Evolutionary conservation across 345 rosid species (phyloP).

Genomic region (Camelina sativa): DNA sequence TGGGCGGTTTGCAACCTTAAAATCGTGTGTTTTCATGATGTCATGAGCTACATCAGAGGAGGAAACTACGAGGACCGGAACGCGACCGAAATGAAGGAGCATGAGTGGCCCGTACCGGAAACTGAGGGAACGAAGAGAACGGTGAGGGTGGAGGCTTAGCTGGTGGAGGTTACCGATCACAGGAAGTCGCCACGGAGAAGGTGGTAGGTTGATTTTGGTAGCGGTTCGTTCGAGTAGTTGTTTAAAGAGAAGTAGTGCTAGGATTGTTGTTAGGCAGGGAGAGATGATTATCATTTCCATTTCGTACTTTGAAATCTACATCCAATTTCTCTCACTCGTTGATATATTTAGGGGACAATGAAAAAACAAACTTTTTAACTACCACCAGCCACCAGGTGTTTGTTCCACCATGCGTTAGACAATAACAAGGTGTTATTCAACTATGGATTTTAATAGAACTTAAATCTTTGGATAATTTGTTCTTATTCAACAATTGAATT

Average conservation of each 20-base stretch:
- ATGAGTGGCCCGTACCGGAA: constrained; percentile 54
- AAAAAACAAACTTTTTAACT: too few species aligned
- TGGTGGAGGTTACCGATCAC: constrained; percentile 63
- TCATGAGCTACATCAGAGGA: constrained; percentile 52
- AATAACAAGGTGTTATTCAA: too few species aligned
- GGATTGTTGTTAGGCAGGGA: constrained; percentile 3
- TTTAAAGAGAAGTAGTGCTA: constrained; percentile 6
- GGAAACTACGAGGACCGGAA: constrained; percentile 53
- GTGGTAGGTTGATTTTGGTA: constrained; percentile 4
- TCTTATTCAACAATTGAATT: too few species aligned
- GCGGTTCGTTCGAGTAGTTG: not conserved
- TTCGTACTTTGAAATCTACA: not conserved
- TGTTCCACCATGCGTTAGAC: too few species aligned
- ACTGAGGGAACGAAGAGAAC: constrained; percentile 47
- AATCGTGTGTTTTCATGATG: constrained; percentile 60
- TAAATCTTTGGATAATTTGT: too few species aligned
- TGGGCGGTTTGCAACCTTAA: constrained; percentile 50
- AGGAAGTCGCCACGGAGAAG: constrained; percentile 57
- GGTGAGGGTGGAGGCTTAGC: constrained; percentile 52
- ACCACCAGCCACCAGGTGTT: too few species aligned
- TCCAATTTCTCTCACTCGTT: not conserved
- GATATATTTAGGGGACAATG: not conserved
- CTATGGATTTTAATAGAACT: too few species aligned
- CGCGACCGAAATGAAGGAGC: constrained; percentile 54
- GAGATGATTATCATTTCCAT: constrained; percentile 12